Evolutionary conservation across 805 yeast species (phyloP), one percentile per base, ranked within the genome.

Genomic region (Candida boidinii): DNA sequence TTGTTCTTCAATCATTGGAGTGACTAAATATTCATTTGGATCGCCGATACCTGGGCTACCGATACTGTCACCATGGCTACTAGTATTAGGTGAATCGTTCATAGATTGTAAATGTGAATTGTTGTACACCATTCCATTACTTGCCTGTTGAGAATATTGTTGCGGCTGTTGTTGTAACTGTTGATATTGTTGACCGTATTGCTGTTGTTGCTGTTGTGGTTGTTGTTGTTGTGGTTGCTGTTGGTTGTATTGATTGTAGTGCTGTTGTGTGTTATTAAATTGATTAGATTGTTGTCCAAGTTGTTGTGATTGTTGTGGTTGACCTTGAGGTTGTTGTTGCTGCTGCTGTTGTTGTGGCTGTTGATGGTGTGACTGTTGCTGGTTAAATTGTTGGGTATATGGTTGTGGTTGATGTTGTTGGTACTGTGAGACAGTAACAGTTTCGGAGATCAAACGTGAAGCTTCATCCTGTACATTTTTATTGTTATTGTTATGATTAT

Each of bases 1-100:
- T 44, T 70, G 74, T 41, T 68, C 73, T 13, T 72, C 72, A 41
- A 66, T 68, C 38, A 73, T 70, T 23, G 74, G 64, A 5, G 78
- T 71, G 45, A 70, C 65, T 41, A 71, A 56, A 44, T 66, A 66
- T 1, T 73, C 73, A 27, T 43, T 39, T 11, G 49, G 44, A 34
- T 47, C 50, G 6, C 45, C 45, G 5, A 34, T 16, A 10, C 36
- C 33, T 23, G n/a, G 25, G 14, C n/a, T 25, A 13, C n/a, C n/a
- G n/a, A n/a, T n/a, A n/a, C 17, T 34, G 14, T 28, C 26, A 8
- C 22, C 35, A n/a, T 37, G 43, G 5, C 36, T 17, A 15, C 38
- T 16, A 11, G 33, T 27, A 23, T 28, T 35, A 10, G 37, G 18
- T 4, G 39, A 9, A 16, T 32, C 29, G 17, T 17, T 17, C n/a